A percentile compares a stretch with the other conserved stretches of the same genome.
Evolutionary conservation across 805 yeast species (phyloP).

Genomic region (Saccharomycopsis sp.): DNA sequence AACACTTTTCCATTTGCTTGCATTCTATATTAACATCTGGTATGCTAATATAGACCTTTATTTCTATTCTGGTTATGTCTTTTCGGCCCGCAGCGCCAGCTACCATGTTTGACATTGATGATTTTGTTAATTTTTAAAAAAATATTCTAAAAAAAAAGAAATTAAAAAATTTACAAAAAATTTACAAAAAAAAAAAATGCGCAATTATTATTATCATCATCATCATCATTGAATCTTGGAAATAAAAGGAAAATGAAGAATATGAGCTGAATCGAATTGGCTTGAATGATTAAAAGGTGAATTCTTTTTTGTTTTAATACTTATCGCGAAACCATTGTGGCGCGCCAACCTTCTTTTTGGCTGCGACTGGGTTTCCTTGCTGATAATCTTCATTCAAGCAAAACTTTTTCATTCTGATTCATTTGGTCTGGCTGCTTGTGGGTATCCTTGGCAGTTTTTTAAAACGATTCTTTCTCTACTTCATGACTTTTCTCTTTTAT

Average conservation of each 20-base stretch:
- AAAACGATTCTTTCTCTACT: too few species aligned
- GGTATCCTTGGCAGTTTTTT: too few species aligned
- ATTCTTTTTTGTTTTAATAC: not conserved
- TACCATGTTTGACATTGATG: slow-evolving; percentile 15
- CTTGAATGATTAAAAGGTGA: not conserved
- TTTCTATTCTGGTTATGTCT: slow-evolving; percentile 3
- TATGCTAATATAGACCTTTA: not conserved
- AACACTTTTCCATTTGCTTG: not conserved
- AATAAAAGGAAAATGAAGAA: too few species aligned
- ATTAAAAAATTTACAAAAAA: slow-evolving; percentile 4
- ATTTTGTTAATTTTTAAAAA: slow-evolving; percentile 16
- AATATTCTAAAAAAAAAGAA: too few species aligned
- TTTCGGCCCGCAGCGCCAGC: slow-evolving; percentile 21
- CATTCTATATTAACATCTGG: not conserved
- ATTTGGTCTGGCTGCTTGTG: too few species aligned
- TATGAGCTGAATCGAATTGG: not conserved
- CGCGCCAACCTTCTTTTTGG: slow-evolving; percentile 14
- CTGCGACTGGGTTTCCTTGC: slow-evolving; percentile 19
- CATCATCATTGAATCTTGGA: too few species aligned
- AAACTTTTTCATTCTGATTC: too few species aligned
- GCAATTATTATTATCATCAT: not conserved
- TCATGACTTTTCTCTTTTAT: too few species aligned
- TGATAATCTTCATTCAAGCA: too few species aligned
- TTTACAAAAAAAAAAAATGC: slow-evolving; percentile 1
- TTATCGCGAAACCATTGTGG: slow-evolving; percentile 17